Base-by-base conservation (phyloP, 164 flowering plant genomes). In the Vitis rupestris region DNA sequence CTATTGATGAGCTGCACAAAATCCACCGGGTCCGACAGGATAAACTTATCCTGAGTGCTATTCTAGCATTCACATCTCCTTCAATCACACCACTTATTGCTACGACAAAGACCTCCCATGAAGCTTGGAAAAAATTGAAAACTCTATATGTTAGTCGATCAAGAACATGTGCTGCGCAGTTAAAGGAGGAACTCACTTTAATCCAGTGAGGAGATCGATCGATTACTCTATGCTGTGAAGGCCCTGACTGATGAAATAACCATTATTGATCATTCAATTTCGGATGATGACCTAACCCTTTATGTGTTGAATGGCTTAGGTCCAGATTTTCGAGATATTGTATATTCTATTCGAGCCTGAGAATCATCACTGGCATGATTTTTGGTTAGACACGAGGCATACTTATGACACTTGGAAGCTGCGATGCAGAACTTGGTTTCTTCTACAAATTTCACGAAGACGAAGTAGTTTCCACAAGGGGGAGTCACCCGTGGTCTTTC, bases 81-180 rank as follows among this genome's bases (percentile, higher is more conserved):
- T 4, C 67, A 19, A 50, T 17, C 53, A 64, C 44, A 4, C 67
- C 57, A 23, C 67, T 64, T 16, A 64, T 64, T 10, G 47, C 17
- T 12, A 50, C 0, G 1, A 6, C 57, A 64, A 19, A 10, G 8
- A 64, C 67, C 1, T 50, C 67, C 3, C 57, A 64, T 50, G 67
- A 64, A 1, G 56, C 44, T 50, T 19, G 23, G 50, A 56, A 17
- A 15, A 64, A 64, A 15, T 10, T 50, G 13, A 64, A 64, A 5
- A 64, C 5, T 10, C 16, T 64, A 23, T 64, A 64, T 64, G 67
- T 16, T 50, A 64, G 57, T 13, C 14, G n/a, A 50, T 64, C 57
- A 16, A 50, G 44, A 31, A 31, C 44, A 3, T 4, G 44, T 3
- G 44, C 44, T 31, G 2, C 2, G 44, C 6, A 19, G 15, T 23